These are phyloP conservation scores for Purpureocillium lavendulum DNA, from an alignment of 2,329 filamentous ascomycete genomes.

Conservation along the genomic window DNA sequence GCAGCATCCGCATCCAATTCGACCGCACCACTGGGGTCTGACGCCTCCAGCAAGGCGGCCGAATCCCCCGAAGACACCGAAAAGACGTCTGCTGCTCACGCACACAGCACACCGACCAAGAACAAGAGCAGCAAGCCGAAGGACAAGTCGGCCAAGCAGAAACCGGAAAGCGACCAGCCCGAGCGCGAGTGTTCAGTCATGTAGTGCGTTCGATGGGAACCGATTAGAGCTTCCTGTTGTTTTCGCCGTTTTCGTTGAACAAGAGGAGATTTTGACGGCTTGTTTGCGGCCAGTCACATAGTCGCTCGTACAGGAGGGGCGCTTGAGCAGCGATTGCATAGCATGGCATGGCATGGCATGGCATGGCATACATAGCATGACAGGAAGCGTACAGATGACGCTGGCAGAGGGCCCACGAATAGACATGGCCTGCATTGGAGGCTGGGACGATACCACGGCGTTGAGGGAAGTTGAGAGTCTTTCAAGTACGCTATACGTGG, in stretches of 20 bases:
- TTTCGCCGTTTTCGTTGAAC: neutral
- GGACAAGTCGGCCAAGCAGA: constrained; percentile 27
- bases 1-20: constrained; percentile 17
- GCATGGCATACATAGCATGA: too few species aligned
- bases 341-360: neutral
- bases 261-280: too few species aligned
- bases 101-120: constrained; percentile 15
- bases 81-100: constrained; percentile 2
- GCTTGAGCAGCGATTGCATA: constrained; percentile 1
- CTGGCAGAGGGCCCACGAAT: neutral
- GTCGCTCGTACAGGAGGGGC: neutral
- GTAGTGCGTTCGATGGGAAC: constrained; percentile 16
- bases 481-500: too few species aligned
- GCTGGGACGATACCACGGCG: constrained; percentile 9
- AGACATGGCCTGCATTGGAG: neutral
- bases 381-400: too few species aligned
- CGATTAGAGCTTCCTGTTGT: neutral
- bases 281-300: too few species aligned
- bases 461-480: too few species aligned
- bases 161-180: constrained; percentile 23
- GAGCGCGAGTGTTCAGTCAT: constrained; percentile 42
- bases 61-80: constrained; percentile 15
- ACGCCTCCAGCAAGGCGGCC: constrained; percentile 9
- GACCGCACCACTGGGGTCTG: constrained; percentile 14
- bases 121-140: constrained; percentile 28